A percentile compares a stretch with the other conserved stretches of the same genome.
These are phyloP conservation scores for Phytophthora capsici DNA, from an alignment of 352 stramenopile species.

Conservation along the genomic window DNA sequence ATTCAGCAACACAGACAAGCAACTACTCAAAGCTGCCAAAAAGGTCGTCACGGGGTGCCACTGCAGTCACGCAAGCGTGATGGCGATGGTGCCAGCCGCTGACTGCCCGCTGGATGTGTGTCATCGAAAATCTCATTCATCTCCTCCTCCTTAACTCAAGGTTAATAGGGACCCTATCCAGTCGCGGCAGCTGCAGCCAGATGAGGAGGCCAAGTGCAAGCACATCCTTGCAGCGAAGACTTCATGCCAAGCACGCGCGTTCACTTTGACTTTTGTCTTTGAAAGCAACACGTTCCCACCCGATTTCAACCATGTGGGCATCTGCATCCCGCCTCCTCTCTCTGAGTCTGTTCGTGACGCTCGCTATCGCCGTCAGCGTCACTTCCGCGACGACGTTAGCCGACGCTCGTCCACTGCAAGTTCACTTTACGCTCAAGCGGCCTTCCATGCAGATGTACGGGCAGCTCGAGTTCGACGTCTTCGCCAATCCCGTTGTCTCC, in stretches of 20 bases:
- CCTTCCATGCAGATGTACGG: constrained; percentile 41
- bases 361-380: constrained; percentile 7
- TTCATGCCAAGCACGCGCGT: neutral
- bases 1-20: constrained; percentile 5
- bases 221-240: constrained; percentile 2
- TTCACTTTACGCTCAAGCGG: constrained; percentile 45
- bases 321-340: constrained; percentile 1
- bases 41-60: constrained; percentile 17
- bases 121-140: constrained; percentile 11
- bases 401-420: constrained; percentile 34
- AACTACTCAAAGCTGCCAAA: constrained; percentile 8
- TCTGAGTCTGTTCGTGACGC: constrained; percentile 9
- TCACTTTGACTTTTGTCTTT: constrained; percentile 24
- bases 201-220: constrained; percentile 17
- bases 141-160: constrained; percentile 12
- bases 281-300: constrained; percentile 1
- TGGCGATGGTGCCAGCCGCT: constrained; percentile 20
- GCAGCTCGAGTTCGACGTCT: constrained; percentile 38
- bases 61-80: constrained; percentile 17
- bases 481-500: constrained; percentile 41
- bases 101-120: constrained; percentile 14
- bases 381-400: constrained; percentile 15
- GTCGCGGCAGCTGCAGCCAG: constrained; percentile 17
- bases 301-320: constrained; percentile 4
- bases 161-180: constrained; percentile 9